Percentiles rank a stretch among this genome's conserved stretches.
Evolutionary conservation across 2,329 filamentous ascomycete species (phyloP).

Genomic region (Claviceps digitariae): DNA sequence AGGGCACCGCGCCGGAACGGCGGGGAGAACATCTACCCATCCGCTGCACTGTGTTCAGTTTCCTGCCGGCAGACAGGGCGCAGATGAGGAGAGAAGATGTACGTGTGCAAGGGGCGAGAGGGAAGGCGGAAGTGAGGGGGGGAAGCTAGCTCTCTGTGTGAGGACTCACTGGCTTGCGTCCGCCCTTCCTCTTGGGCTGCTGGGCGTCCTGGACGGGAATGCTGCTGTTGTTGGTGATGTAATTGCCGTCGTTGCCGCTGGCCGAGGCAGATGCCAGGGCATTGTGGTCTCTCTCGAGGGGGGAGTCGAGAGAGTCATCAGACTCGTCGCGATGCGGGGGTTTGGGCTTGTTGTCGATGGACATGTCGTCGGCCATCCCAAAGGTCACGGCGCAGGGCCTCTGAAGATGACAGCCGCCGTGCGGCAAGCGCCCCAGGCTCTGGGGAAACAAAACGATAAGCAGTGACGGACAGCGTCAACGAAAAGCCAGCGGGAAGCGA

Average conservation of each 20-base stretch:
- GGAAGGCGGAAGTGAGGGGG: background rate
- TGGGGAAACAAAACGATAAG: conserved; percentile 18
- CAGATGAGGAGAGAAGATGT: background rate
- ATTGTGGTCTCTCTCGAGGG: conserved; percentile 40
- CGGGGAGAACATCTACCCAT: too few species aligned
- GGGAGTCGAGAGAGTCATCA: conserved; percentile 48
- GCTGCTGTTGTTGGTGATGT: conserved; percentile 9
- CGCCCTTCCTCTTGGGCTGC: conserved; percentile 89
- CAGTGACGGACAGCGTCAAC: conserved; percentile 6
- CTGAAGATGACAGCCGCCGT: conserved; percentile 21
- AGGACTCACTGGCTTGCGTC: conserved; percentile 81
- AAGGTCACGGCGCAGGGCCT: conserved; percentile 22
- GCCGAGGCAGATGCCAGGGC: background rate
- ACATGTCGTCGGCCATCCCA: conserved; percentile 55
- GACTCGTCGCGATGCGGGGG: conserved; percentile 37
- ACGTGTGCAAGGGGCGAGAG: background rate
- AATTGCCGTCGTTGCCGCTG: background rate
- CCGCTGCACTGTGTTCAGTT: too few species aligned
- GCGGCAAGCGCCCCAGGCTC: conserved; percentile 23
- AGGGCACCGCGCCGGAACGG: too few species aligned
- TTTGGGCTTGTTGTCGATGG: conserved; percentile 37
- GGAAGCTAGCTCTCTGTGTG: background rate
- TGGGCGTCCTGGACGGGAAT: conserved; percentile 36
- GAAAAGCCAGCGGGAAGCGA: conserved; percentile 1
- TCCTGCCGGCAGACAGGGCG: background rate